These are phyloP conservation scores for Globisporangium megalacanthum DNA, from an alignment of 352 stramenopile genomes.

Conservation along the genomic window DNA sequence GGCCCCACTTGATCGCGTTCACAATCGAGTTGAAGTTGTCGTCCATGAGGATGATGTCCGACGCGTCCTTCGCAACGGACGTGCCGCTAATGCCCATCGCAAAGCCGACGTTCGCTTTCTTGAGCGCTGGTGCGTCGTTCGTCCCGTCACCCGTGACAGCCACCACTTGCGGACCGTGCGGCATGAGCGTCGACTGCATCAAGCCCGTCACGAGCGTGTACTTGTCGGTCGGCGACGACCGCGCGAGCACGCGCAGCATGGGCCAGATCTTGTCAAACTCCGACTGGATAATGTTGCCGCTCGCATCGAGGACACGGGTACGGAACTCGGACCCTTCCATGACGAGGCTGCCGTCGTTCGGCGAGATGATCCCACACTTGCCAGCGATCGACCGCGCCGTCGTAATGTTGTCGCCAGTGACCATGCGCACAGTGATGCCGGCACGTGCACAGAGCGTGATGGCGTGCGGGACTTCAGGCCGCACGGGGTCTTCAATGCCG, in stretches of 20 bases:
- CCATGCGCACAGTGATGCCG: slow-evolving; percentile 98
- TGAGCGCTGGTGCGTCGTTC: slow-evolving; percentile 96
- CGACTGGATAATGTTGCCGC: slow-evolving; percentile 68
- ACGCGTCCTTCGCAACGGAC: slow-evolving; percentile 92
- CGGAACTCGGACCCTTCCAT: slow-evolving; percentile 71
- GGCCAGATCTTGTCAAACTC: slow-evolving; percentile 93
- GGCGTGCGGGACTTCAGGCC: slow-evolving; percentile 90
- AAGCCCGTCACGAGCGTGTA: slow-evolving; percentile 84
- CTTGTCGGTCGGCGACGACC: slow-evolving; percentile 96
- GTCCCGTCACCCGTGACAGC: slow-evolving; percentile 96
- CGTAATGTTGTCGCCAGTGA: slow-evolving; percentile 97
- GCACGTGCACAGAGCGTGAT: slow-evolving; percentile 91
- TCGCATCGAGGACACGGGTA: slow-evolving; percentile 53
- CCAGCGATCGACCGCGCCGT: slow-evolving; percentile 84
- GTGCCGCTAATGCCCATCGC: slow-evolving; percentile 97
- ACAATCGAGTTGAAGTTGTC: slow-evolving; percentile 97
- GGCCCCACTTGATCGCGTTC: slow-evolving; percentile 93
- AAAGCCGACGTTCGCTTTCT: slow-evolving; percentile 96
- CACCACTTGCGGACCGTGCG: slow-evolving; percentile 76
- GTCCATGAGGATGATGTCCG: slow-evolving; percentile 96
- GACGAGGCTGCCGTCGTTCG: slow-evolving; percentile 45
- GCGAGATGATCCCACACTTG: slow-evolving; percentile 71
- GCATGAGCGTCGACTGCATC: slow-evolving; percentile 32
- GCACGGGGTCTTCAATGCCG: slow-evolving; percentile 93
- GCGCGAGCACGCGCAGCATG: slow-evolving; percentile 86